These are phyloP conservation scores for Sugiyamaella pinicola DNA, from an alignment of 1,139 yeast genomes.

Conservation along the genomic window DNA sequence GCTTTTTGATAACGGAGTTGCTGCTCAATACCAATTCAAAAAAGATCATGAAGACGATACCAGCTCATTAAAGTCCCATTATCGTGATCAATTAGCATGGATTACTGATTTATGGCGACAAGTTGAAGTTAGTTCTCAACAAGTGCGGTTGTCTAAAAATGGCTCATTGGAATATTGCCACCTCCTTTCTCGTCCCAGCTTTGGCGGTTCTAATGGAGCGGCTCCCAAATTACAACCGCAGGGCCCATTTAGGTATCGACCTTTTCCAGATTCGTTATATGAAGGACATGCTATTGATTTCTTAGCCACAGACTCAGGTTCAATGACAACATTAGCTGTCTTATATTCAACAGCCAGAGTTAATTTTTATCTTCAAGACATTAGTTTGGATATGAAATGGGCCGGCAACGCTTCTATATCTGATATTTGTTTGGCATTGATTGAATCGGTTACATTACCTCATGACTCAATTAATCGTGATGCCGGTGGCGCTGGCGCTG, in stretches of 20 bases:
- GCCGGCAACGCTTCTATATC: slow-evolving; percentile 18
- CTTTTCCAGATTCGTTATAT: slow-evolving; percentile 55
- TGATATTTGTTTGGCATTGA: slow-evolving; percentile 17
- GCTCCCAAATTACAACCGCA: slow-evolving; percentile 38
- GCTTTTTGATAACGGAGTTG: slow-evolving; percentile 49
- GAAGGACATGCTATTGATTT: slow-evolving; percentile 47
- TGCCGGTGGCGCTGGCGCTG: too few relatives aligned
- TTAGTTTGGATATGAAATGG: slow-evolving; percentile 35
- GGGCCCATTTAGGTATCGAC: slow-evolving; percentile 56
- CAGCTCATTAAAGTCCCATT: slow-evolving; percentile 24
- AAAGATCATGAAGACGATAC: slow-evolving; percentile 16
- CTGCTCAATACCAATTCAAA: slow-evolving; percentile 33
- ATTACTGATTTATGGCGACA: slow-evolving; percentile 36
- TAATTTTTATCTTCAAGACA: slow-evolving; percentile 33
- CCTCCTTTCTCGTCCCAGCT: slow-evolving; percentile 32
- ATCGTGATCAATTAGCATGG: slow-evolving; percentile 36
- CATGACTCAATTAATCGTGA: background rate
- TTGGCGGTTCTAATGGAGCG: slow-evolving; percentile 1
- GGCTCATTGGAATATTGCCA: slow-evolving; percentile 30
- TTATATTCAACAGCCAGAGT: slow-evolving; percentile 36
- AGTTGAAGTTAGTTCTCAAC: slow-evolving; percentile 28
- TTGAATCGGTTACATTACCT: slow-evolving; percentile 21
- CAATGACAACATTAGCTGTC: slow-evolving; percentile 33
- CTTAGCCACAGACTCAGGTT: slow-evolving; percentile 37
- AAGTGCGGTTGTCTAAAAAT: slow-evolving; percentile 20